Conservation (phyloP, 305 asterid species). For the Solanum hybrid region DNA sequence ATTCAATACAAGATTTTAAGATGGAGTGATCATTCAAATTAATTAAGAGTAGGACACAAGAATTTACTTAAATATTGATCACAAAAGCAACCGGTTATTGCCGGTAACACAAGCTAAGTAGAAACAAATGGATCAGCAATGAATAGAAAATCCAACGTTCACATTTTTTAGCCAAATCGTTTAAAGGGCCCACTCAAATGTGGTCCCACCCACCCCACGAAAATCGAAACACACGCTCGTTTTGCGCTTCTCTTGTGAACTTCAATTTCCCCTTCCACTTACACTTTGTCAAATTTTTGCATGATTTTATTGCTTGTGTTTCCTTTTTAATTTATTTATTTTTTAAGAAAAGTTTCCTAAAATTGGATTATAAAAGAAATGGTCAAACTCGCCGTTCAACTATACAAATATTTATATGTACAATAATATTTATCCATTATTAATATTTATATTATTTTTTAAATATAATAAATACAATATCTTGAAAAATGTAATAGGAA, state of each 20-base stretch:
- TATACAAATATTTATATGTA: background rate
- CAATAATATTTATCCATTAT: too few relatives aligned
- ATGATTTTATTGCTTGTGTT: background rate
- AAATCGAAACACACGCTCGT: background rate
- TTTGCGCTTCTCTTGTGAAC: background rate
- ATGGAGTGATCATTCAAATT: background rate
- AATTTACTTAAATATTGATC: background rate
- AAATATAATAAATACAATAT: too few relatives aligned
- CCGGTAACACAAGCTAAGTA: background rate
- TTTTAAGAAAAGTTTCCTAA: background rate
- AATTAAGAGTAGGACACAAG: background rate
- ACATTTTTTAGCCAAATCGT: conserved; percentile 7
- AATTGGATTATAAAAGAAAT: background rate
- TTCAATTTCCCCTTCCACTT: background rate
- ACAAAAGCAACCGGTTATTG: conserved; percentile 10
- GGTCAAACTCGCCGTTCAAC: background rate
- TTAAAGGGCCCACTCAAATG: background rate
- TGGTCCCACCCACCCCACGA: conserved; percentile 17
- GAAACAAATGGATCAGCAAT: background rate
- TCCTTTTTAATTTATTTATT: background rate
- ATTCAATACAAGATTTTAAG: background rate
- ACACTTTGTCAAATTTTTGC: background rate
- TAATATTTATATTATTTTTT: too few relatives aligned
- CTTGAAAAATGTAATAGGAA: too few relatives aligned
- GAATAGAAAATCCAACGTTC: conserved; percentile 9